Evolutionary conservation across 192 early-diverging fungal genomes (phyloP), one percentile per base, ranked within the genome.

Genomic region (Glomus cerebriforme): DNA sequence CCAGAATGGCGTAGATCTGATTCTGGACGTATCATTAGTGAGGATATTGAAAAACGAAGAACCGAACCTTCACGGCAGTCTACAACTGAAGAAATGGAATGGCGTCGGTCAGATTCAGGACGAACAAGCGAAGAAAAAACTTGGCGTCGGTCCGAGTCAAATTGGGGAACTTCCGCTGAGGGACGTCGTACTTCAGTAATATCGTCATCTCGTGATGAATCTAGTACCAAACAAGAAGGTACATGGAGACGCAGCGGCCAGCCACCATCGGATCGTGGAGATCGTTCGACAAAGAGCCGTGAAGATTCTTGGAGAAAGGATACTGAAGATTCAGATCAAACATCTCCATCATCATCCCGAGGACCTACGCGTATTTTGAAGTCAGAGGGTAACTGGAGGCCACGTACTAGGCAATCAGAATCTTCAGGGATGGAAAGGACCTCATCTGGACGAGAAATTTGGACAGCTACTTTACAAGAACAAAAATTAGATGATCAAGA

Each of bases 1-100:
- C 7, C 32, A 24, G 73, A 59, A 10, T 60, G 73, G 73, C 73
- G 73, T 74, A 58, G 58, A 59, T 59, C 72, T 17, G 72, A 74
- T 59, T 49, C 69, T 10, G 69, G 69, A 15, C 63, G 63, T 32
- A 24, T 7, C 24, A 24, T 26, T 60, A 10, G 7, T 26, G 59
- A 60, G 0, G 59, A 60, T 1, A 60, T 10, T 34, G 64, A 65
- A 31, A 32, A 39, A 27, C 37, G 43, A 54, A 43, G 47, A 17
- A 0, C 8, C 37, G 37, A 39, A 1, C 37, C 37, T 39, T 39
- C 2, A 32, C 64, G 64, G 7, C 64, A 29, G 7, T 31, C 64
- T 32, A 29, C 7, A 17, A 15, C 27, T 3, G 64, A 65, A 6
- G 64, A 65, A 32, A 13, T 29, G 27, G 64, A 65, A 31, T 65